A percentile compares a stretch with the other conserved stretches of the same genome.
Conservation (phyloP, 78 protist genomes). For the Dictyostelium firmibasis region DNA sequence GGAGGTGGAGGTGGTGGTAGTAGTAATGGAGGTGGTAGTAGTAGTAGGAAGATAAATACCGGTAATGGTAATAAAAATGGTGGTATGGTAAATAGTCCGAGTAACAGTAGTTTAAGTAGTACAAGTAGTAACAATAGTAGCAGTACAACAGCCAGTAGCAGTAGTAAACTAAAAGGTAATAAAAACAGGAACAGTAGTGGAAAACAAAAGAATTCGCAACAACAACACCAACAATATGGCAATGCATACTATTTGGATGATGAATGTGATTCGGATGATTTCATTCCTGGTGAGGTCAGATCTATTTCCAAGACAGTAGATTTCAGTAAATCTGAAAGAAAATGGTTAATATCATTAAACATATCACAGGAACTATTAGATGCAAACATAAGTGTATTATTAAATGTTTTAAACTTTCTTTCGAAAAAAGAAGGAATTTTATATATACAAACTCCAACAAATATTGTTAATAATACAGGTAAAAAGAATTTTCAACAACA, state of each 20-base stretch:
- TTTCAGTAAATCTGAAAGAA: conserved; percentile 46
- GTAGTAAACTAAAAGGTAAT: not conserved
- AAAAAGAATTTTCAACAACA: not conserved
- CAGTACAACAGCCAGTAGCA: not conserved
- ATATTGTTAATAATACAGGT: not conserved
- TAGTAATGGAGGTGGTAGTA: not conserved
- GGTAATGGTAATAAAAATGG: not conserved
- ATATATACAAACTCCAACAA: not conserved
- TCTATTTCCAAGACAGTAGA: conserved; percentile 46
- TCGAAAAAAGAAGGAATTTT: conserved; percentile 60
- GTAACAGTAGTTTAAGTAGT: conserved; percentile 1
- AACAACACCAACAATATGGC: not conserved
- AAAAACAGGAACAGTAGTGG: not conserved
- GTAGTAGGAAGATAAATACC: not conserved
- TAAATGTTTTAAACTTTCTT: conserved; percentile 52
- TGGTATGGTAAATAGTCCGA: not conserved
- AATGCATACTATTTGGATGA: not conserved
- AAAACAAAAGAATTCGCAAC: not conserved
- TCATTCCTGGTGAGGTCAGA: conserved; percentile 52
- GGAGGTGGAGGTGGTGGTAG: not conserved
- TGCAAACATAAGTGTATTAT: conserved; percentile 2
- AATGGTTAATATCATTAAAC: conserved; percentile 33
- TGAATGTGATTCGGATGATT: conserved; percentile 52
- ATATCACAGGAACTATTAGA: conserved; percentile 29
- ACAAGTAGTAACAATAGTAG: not conserved